These are phyloP conservation scores for Passalora sequoiae DNA, from an alignment of 2,329 filamentous ascomycete species.

Conservation along the genomic window DNA sequence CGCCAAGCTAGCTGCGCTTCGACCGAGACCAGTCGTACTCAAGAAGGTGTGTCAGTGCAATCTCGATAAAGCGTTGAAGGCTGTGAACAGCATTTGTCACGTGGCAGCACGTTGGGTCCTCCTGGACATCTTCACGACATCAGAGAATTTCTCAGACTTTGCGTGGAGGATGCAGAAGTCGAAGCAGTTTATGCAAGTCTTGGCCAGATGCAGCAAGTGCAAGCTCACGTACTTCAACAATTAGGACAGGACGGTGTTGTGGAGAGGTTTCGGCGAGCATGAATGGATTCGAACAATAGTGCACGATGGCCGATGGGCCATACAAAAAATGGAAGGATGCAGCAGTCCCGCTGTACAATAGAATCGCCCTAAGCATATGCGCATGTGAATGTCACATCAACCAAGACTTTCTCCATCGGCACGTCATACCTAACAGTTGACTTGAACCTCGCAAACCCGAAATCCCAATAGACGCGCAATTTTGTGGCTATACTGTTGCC, in stretches of 20 bases:
- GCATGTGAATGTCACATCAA: no score
- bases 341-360: no score
- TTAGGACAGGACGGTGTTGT: neutral
- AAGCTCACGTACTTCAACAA: neutral
- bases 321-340: no score
- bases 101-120: neutral
- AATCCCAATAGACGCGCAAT: no score
- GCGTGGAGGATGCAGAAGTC: slow-evolving; percentile 15
- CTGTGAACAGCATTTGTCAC: slow-evolving; percentile 2
- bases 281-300: no score
- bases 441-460: no score
- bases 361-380: no score
- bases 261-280: no score
- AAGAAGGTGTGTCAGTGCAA: slow-evolving; percentile 12
- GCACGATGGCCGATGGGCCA: no score
- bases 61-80: slow-evolving; percentile 4
- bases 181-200: slow-evolving; percentile 10
- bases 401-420: no score
- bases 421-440: no score
- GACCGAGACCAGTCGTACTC: neutral
- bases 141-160: slow-evolving; percentile 13
- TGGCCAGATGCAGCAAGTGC: slow-evolving; percentile 12
- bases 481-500: no score
- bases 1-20: neutral
- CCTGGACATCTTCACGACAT: slow-evolving; percentile 6